phyloP scores from a whole-genome alignment of 2,329 filamentous ascomycete genomes.

The Plectosphaerella plurivora region DNA sequence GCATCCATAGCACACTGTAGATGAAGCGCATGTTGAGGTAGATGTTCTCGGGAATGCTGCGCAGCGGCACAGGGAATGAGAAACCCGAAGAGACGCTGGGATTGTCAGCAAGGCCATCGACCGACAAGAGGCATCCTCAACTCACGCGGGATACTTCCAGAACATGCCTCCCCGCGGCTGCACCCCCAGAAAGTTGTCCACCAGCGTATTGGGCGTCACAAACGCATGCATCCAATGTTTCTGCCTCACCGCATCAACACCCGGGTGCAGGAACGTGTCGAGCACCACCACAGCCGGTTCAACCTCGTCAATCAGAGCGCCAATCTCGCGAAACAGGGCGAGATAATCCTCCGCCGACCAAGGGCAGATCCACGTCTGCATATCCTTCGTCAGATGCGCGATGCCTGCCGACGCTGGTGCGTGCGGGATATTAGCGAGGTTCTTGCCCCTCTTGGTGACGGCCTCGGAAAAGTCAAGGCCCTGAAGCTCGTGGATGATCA shows the following conservation, averaged over 20 bases:
- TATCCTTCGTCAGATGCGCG: constrained; percentile 7
- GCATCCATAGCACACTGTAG: constrained; percentile 3
- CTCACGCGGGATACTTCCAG: constrained; percentile 35
- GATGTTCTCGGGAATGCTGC: constrained; percentile 34
- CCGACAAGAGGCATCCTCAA: too few species aligned
- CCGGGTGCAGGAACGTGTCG: constrained; percentile 15
- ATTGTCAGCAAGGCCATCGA: background rate
- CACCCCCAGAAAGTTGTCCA: constrained; percentile 29
- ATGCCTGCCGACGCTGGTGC: constrained; percentile 15
- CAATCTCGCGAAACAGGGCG: constrained; percentile 17
- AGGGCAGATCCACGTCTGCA: constrained; percentile 17
- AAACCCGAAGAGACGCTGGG: constrained; percentile 35
- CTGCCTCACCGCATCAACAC: constrained; percentile 13
- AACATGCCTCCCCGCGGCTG: constrained; percentile 32
- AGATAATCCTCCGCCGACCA: constrained; percentile 25
- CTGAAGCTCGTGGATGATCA: constrained; percentile 19
- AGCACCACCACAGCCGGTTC: constrained; percentile 26
- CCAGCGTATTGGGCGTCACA: constrained; percentile 37
- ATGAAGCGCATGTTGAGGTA: constrained; percentile 15
- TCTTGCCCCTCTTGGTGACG: constrained; percentile 4
- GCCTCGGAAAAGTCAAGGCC: constrained; percentile 15
- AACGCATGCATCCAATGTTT: constrained; percentile 25
- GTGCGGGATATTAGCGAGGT: constrained; percentile 10
- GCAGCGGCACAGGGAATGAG: constrained; percentile 38
- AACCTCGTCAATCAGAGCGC: constrained; percentile 21